Percentiles rank a stretch among this genome's conserved stretches.
phyloP scores from a whole-genome alignment of 148 eudicot genomes.

The Polygonum aviculare region DNA sequence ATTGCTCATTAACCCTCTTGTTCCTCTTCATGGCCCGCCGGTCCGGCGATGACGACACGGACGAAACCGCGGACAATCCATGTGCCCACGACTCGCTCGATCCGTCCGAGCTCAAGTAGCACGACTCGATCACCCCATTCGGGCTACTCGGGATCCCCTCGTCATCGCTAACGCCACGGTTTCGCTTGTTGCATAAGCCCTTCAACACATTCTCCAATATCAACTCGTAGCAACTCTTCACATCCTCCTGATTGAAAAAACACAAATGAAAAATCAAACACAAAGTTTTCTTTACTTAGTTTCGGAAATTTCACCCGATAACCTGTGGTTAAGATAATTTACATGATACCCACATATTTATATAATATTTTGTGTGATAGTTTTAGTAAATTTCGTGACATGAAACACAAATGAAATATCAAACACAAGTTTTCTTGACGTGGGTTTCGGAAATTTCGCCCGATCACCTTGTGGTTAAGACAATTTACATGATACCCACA shows the following conservation, averaged over 20 bases:
- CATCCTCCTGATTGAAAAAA: neutral
- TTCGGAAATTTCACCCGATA: no score
- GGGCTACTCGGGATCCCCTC: neutral
- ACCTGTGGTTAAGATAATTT: no score
- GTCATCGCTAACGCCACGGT: neutral
- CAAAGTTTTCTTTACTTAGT: no score
- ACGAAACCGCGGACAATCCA: neutral
- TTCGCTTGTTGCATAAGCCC: neutral
- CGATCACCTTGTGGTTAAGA: no score
- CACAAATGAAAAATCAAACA: neutral
- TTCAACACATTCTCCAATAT: neutral
- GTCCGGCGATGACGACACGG: neutral
- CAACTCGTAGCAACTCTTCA: neutral
- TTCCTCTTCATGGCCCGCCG: neutral
- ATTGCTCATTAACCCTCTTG: slow-evolving; percentile 8
- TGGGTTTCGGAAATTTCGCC: no score
- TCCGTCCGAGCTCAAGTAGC: neutral
- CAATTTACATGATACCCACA: no score
- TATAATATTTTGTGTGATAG: no score
- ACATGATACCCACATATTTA: no score
- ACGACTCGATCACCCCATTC: slow-evolving; percentile 1
- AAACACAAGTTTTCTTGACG: no score
- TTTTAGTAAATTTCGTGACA: no score
- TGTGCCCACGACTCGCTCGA: neutral
- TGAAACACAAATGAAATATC: no score